A percentile compares a stretch with the other conserved stretches of the same genome.
Conservation (phyloP, 352 stramenopile species). For the Pythium sukuiense region DNA sequence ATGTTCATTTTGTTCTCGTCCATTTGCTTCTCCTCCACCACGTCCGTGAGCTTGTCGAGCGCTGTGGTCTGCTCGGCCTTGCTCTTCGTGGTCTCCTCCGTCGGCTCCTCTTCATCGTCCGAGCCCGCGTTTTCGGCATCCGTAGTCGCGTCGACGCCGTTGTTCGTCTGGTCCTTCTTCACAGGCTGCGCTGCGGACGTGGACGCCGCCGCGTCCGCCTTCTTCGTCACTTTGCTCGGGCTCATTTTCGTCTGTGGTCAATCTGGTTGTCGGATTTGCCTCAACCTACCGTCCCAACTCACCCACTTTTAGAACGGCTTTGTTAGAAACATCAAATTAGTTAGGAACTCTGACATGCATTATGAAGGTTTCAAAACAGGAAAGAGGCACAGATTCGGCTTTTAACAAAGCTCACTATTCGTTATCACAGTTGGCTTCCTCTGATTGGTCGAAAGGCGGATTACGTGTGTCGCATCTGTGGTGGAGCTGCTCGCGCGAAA, state of each 20-base stretch:
- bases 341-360: background rate
- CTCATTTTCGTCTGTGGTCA: constrained; percentile 31
- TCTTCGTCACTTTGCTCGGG: constrained; percentile 32
- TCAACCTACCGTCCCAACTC: background rate
- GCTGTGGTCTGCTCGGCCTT: constrained; percentile 81
- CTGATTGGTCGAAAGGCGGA: constrained; percentile 32
- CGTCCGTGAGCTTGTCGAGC: constrained; percentile 84
- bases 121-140: constrained; percentile 34
- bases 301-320: background rate
- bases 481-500: constrained; percentile 23
- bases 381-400: background rate
- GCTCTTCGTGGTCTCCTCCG: constrained; percentile 62
- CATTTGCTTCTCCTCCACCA: constrained; percentile 87
- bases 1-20: constrained; percentile 83
- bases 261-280: background rate
- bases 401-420: constrained; percentile 19
- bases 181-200: background rate
- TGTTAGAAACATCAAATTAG: background rate
- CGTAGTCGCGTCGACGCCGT: constrained; percentile 10
- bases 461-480: constrained; percentile 26
- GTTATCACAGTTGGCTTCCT: background rate
- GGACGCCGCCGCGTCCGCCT: constrained; percentile 1
- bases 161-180: constrained; percentile 21
- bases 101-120: constrained; percentile 53
- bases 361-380: background rate